These are phyloP conservation scores for Lathyrus oleraceus DNA, from an alignment of 306 rosid species.

Conservation along the genomic window DNA sequence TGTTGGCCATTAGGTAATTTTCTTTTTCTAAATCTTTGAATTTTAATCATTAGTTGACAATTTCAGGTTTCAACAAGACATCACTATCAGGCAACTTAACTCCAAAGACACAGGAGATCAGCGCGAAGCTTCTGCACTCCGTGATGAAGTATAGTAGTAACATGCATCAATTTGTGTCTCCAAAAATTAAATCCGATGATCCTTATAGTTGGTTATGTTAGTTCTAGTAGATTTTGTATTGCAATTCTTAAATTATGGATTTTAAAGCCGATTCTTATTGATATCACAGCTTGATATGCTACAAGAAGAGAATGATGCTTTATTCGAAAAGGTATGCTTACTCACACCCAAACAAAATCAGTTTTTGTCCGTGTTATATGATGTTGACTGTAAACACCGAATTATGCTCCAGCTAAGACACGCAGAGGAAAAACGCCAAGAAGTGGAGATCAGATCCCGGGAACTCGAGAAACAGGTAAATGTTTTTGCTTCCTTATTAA, in stretches of 20 bases:
- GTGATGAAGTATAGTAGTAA: slow-evolving; percentile 75
- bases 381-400: slow-evolving; percentile 33
- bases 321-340: slow-evolving; percentile 67
- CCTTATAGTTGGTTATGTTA: slow-evolving; percentile 30
- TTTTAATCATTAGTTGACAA: slow-evolving; percentile 16
- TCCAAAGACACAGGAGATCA: slow-evolving; percentile 65
- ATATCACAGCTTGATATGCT: slow-evolving; percentile 94
- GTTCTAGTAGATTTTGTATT: slow-evolving; percentile 26
- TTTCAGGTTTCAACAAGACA: slow-evolving; percentile 72
- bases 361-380: slow-evolving; percentile 27
- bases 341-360: slow-evolving; percentile 11
- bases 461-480: slow-evolving; percentile 92
- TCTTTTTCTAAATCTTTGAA: neutral
- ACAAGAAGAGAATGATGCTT: slow-evolving; percentile 73
- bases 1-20: slow-evolving; percentile 24
- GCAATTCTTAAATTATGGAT: slow-evolving; percentile 17
- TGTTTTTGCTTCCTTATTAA: slow-evolving; percentile 15
- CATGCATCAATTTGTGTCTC: slow-evolving; percentile 31
- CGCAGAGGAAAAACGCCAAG: slow-evolving; percentile 79
- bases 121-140: slow-evolving; percentile 94
- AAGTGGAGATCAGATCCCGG: slow-evolving; percentile 88
- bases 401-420: slow-evolving; percentile 66
- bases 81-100: slow-evolving; percentile 53
- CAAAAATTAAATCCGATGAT: slow-evolving; percentile 20
- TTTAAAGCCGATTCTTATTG: slow-evolving; percentile 37